phyloP scores from a whole-genome alignment of 129 eudicot species.

The Flaveria trinervia region DNA sequence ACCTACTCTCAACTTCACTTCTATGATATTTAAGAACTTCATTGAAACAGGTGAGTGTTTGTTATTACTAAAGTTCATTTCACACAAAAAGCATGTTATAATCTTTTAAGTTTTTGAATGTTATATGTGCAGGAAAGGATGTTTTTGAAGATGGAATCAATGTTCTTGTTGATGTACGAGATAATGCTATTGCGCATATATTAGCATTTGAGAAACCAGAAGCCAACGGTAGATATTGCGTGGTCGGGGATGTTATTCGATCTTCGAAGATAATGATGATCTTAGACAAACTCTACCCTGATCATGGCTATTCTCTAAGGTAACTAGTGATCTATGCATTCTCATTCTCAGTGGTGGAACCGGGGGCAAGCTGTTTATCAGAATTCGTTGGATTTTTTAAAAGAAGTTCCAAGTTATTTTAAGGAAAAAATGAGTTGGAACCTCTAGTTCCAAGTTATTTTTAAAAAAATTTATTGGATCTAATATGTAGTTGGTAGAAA shows the following conservation, averaged over 20 bases:
- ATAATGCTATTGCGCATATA: conserved; percentile 57
- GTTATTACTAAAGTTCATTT: neutral
- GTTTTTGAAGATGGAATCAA: conserved; percentile 26
- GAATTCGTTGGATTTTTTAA: conserved; percentile 15
- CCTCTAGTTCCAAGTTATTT: no score
- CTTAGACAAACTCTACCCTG: conserved; percentile 40
- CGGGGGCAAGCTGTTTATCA: conserved; percentile 1
- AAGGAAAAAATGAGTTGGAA: no score
- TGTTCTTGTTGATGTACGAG: conserved; percentile 49
- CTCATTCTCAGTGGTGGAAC: neutral
- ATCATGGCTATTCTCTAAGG: conserved; percentile 29
- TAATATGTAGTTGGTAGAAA: no score
- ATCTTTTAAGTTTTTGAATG: neutral
- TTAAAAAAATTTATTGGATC: no score
- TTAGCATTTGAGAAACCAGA: conserved; percentile 53
- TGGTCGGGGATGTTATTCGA: conserved; percentile 23
- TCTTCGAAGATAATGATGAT: conserved; percentile 30
- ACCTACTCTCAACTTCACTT: conserved; percentile 40
- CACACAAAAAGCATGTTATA: neutral
- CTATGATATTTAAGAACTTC: conserved; percentile 36
- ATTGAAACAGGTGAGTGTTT: conserved; percentile 28
- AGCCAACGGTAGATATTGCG: conserved; percentile 54
- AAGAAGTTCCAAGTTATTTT: no score
- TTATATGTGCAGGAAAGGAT: conserved; percentile 35
- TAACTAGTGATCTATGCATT: neutral